A percentile compares a stretch with the other conserved stretches of the same genome.
phyloP scores from a whole-genome alignment of 1,284 basidiomycete species.

The Ganoderma sinense region DNA sequence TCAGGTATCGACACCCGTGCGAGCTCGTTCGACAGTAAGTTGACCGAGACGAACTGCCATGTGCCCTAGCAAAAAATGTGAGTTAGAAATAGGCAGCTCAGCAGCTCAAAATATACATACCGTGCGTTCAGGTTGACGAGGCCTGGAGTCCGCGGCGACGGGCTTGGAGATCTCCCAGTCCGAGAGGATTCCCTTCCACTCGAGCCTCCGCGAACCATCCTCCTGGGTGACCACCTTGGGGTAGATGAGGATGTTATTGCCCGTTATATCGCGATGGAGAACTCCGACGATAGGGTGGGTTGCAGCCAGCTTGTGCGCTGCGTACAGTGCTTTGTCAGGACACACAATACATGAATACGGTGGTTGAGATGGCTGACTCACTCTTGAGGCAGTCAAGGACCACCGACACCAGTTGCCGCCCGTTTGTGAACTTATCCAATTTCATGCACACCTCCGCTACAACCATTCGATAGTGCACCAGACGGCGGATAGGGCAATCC shows the following conservation, averaged over 20 bases:
- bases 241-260: constrained; percentile 4
- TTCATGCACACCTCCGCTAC: constrained; percentile 4
- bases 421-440: not conserved
- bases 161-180: constrained; percentile 9
- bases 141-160: not conserved
- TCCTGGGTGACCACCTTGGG: not conserved
- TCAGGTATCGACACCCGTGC: not conserved
- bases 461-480: constrained; percentile 3
- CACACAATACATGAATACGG: not conserved
- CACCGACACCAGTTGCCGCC: constrained; percentile 1
- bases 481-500: not conserved
- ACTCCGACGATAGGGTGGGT: not conserved
- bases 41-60: not conserved
- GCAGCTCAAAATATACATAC: not conserved
- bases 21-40: not conserved
- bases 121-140: not conserved
- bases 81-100: not conserved
- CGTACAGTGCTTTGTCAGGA: not conserved
- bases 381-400: constrained; percentile 8
- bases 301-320: not conserved
- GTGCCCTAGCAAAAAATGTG: not conserved
- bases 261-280: not conserved
- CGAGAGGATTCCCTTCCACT: constrained; percentile 1
- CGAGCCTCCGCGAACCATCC: not conserved
- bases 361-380: not conserved